Base-by-base conservation (phyloP, 2,329 filamentous ascomycete genomes). In the Fusarium fracticaudum region DNA sequence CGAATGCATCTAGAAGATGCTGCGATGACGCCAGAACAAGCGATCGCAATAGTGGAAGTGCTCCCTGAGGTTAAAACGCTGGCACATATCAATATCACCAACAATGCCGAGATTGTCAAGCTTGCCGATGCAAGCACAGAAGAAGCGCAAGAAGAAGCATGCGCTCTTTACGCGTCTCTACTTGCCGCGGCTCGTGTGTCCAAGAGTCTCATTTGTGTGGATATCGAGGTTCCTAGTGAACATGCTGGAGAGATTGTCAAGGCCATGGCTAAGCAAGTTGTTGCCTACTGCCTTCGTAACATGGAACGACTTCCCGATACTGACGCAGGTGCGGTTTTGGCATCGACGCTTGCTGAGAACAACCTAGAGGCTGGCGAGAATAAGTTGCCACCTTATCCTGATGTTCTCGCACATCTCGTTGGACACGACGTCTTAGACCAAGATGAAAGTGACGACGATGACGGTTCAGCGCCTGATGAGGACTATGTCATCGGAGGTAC, bases 401-500 rank as follows among this genome's bases (percentile, higher is more conserved):
- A 97, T 73, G 93, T 97, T 8, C 87, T 98, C 33, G 91, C 94
- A 71, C 94, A 97, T 80, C 90, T 98, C 47, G 93, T 98, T 38
- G 95, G 95, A 9, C 90, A 94, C 75, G 88, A 90, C 64, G 84
- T 86, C 33, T 79, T 84, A 59, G 77, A 81, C 41, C 86, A 80
- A 81, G 90, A 80, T 81, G 88, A 79, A 76, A 82, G 76, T 73
- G 87, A 89, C 29, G 91, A 92, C 51, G 89, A 92, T 29, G 87
- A 90, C 48, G 90, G 92, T 6, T 87, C 91, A 17, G 92, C 94
- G 12, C 93, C 95, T 0, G 94, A 98, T 74, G 93, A 97, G 67
- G 94, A 98, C 81, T 98, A 98, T 82, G 95, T 98, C 50, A 96
- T 98, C 78, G 95, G 96, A 26, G 96, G 96, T 22, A 98, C 95